These are phyloP conservation scores for Quercus glauca DNA, from an alignment of 306 rosid genomes.

Conservation along the genomic window DNA sequence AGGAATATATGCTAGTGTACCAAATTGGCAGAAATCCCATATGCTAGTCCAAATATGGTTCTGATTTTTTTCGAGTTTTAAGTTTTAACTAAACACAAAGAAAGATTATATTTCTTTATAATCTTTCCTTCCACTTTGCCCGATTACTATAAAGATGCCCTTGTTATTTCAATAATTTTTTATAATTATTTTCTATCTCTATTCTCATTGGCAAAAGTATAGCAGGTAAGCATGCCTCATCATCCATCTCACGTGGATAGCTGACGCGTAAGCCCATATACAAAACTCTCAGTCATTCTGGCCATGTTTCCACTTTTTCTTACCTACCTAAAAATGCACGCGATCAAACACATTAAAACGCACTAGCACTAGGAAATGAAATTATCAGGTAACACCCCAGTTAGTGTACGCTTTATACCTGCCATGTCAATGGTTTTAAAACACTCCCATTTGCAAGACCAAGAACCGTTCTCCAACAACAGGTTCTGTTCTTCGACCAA, in stretches of 20 bases:
- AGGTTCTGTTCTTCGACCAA: background rate
- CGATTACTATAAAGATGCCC: background rate
- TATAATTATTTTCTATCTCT: background rate
- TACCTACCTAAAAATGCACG: background rate
- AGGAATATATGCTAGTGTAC: too few relatives aligned
- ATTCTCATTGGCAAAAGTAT: background rate
- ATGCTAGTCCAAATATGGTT: background rate
- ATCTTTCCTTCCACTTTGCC: background rate
- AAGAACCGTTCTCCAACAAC: background rate
- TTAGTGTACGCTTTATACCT: background rate
- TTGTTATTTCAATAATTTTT: background rate
- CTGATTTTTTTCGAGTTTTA: background rate
- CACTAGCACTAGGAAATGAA: background rate
- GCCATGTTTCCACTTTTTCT: background rate
- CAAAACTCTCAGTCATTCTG: background rate
- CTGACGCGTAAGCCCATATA: background rate
- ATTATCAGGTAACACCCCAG: background rate
- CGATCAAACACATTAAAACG: background rate
- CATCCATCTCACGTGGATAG: background rate
- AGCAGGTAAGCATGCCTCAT: background rate
- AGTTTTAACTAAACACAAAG: background rate
- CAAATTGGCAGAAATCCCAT: too few relatives aligned
- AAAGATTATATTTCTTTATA: background rate
- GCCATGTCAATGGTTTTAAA: background rate
- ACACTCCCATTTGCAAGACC: background rate